Conservation (phyloP, 768 basidiomycete species). For the Suillus decipiens region DNA sequence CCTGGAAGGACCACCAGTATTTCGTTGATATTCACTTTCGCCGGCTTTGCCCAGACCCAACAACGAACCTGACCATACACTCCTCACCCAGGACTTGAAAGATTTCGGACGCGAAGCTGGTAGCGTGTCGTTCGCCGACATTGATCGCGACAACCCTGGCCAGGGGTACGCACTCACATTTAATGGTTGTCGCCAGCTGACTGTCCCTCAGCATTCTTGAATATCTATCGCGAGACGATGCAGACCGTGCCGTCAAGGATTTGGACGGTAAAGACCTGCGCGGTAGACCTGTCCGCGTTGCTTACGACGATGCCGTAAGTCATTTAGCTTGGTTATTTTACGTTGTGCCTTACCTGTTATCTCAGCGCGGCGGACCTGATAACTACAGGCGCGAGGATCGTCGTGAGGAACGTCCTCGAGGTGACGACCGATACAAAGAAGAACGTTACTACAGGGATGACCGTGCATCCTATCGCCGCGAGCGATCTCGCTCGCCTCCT, state of each 20-base stretch:
- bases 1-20: constrained; percentile 6
- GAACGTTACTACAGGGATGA: constrained; percentile 57
- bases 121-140: constrained; percentile 91
- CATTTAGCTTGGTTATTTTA: constrained; percentile 8
- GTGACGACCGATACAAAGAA: constrained; percentile 58
- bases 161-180: constrained; percentile 66
- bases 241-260: constrained; percentile 89
- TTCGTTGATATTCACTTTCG: constrained; percentile 5
- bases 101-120: constrained; percentile 96
- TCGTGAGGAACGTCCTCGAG: constrained; percentile 44
- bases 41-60: constrained; percentile 17
- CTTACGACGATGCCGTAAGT: constrained; percentile 61
- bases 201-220: constrained; percentile 71
- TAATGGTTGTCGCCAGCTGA: constrained; percentile 10
- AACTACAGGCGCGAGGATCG: constrained; percentile 80
- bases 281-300: constrained; percentile 76
- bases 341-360: constrained; percentile 7
- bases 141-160: constrained; percentile 83
- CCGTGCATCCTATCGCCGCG: constrained; percentile 57
- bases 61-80: constrained; percentile 23
- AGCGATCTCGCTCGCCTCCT: constrained; percentile 81
- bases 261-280: constrained; percentile 87
- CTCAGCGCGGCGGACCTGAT: constrained; percentile 64
- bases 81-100: constrained; percentile 83
- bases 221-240: constrained; percentile 85